Percentiles rank a stretch among this genome's conserved stretches.
Conservation (phyloP, 192 early-diverging fungal genomes). For the Spizellomyces sp. region DNA sequence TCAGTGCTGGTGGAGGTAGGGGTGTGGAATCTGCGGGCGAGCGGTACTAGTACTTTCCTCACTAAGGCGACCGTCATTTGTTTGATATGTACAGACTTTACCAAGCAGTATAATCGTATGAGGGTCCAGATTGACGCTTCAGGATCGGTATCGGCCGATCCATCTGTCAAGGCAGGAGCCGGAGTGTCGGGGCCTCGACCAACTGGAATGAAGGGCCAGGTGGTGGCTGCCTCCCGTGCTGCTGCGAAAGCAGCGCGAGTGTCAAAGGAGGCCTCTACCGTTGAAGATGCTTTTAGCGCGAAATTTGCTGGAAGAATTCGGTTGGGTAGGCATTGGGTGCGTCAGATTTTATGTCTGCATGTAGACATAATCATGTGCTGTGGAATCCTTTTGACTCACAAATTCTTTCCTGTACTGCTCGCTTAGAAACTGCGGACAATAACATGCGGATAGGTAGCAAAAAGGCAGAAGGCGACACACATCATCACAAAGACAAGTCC, state of each 20-base stretch:
- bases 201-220: constrained; percentile 33
- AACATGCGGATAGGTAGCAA: constrained; percentile 23
- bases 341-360: background rate
- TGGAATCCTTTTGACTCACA: background rate
- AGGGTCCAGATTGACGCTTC: constrained; percentile 14
- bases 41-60: background rate
- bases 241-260: constrained; percentile 33
- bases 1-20: constrained; percentile 34
- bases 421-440: constrained; percentile 60
- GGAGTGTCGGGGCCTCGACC: background rate
- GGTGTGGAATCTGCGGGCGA: constrained; percentile 47
- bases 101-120: constrained; percentile 57
- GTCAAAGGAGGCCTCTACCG: constrained; percentile 20
- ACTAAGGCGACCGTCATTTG: background rate
- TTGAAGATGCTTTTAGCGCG: constrained; percentile 35
- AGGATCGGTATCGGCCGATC: background rate
- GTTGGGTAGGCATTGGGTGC: constrained; percentile 57
- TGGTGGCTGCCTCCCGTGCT: constrained; percentile 25
- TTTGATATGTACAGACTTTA: constrained; percentile 70
- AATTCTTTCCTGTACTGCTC: constrained; percentile 2
- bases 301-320: constrained; percentile 75
- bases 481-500: constrained; percentile 78
- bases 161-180: background rate
- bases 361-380: background rate
- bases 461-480: constrained; percentile 36